phyloP scores from a whole-genome alignment of 2,329 filamentous ascomycete species.

The Alternaria ventricosa region DNA sequence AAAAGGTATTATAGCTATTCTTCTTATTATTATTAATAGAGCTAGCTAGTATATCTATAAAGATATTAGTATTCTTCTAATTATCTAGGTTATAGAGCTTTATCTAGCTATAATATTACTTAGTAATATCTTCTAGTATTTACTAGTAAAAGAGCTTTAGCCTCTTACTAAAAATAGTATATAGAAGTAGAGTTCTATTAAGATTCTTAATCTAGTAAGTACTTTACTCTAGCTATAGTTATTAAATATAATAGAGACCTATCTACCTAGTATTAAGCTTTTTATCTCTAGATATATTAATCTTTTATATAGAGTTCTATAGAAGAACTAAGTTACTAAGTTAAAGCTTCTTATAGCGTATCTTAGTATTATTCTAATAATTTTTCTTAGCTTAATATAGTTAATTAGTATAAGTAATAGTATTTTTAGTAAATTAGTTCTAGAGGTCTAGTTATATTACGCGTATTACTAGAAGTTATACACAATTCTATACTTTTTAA shows the following conservation, averaged over 20 bases:
- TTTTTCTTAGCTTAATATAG: too few species aligned
- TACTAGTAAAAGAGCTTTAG: not conserved
- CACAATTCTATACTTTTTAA: not conserved
- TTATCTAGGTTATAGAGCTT: not conserved
- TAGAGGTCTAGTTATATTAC: too few species aligned
- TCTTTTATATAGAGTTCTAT: too few species aligned
- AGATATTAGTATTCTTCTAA: not conserved
- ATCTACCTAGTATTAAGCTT: too few species aligned
- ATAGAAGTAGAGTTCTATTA: not conserved
- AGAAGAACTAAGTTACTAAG: too few species aligned
- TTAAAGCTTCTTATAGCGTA: too few species aligned
- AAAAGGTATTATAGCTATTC: rapidly evolving
- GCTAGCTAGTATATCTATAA: not conserved
- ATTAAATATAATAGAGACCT: too few species aligned
- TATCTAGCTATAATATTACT: not conserved
- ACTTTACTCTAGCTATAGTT: not conserved
- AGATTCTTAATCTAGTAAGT: not conserved
- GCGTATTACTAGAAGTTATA: too few species aligned
- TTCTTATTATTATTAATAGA: not conserved
- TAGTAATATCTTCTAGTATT: not conserved
- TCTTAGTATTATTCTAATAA: too few species aligned
- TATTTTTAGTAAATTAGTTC: too few species aligned
- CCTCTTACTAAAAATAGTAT: not conserved
- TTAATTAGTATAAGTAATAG: too few species aligned
- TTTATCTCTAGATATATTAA: too few species aligned